These are phyloP conservation scores for Pythium volutum DNA, from an alignment of 352 stramenopile species.

Conservation along the genomic window DNA sequence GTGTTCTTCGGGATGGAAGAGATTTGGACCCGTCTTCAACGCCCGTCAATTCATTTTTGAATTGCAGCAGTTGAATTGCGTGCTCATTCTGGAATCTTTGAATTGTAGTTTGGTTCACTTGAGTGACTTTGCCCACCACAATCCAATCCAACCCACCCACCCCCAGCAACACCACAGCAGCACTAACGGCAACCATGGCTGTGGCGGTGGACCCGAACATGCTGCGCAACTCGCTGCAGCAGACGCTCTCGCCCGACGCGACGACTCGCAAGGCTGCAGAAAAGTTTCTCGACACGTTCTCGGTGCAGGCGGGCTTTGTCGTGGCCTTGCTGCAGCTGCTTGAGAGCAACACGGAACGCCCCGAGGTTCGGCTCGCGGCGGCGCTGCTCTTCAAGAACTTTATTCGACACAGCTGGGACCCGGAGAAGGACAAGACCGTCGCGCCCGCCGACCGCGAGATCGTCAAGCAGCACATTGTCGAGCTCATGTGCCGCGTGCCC, in stretches of 20 bases:
- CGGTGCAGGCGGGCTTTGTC: conserved; percentile 65
- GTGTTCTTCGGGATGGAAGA: background rate
- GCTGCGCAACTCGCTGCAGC: conserved; percentile 70
- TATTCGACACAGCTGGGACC: conserved; percentile 97
- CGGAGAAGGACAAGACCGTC: conserved; percentile 78
- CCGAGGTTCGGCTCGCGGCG: conserved; percentile 67
- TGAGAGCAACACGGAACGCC: conserved; percentile 52
- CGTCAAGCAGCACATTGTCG: conserved; percentile 98
- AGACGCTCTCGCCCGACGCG: conserved; percentile 72
- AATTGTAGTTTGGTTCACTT: conserved; percentile 13
- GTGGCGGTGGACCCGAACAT: conserved; percentile 46
- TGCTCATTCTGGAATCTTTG: conserved; percentile 6
- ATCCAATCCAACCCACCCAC: conserved; percentile 10
- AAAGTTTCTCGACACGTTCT: conserved; percentile 57
- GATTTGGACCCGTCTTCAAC: conserved; percentile 5
- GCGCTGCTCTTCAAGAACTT: conserved; percentile 97
- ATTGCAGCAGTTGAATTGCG: conserved; percentile 11
- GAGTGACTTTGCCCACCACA: conserved; percentile 13
- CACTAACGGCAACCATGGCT: conserved; percentile 35
- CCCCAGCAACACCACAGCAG: background rate
- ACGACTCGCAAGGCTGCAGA: conserved; percentile 71
- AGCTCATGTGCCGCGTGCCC: conserved; percentile 97
- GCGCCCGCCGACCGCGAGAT: conserved; percentile 82
- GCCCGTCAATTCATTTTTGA: conserved; percentile 12
- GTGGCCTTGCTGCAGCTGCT: conserved; percentile 72